Conservation (phyloP, 257 asterid genomes). For the Jaltomata sinuosa region DNA sequence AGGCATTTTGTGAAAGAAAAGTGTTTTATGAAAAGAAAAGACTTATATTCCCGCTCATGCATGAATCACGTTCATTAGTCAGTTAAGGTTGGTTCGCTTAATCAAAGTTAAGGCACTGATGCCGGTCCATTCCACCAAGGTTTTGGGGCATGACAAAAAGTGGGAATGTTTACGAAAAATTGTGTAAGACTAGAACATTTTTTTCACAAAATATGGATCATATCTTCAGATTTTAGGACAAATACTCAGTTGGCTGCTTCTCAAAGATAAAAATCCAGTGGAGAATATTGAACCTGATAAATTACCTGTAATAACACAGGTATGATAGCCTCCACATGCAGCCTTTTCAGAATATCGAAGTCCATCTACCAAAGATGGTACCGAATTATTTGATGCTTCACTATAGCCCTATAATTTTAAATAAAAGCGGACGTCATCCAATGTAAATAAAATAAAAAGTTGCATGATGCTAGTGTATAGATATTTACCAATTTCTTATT, state of each 20-base stretch:
- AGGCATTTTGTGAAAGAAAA: not conserved
- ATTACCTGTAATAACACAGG: constrained; percentile 78
- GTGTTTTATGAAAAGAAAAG: not conserved
- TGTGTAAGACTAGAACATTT: not conserved
- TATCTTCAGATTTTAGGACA: not conserved
- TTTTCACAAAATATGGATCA: not conserved
- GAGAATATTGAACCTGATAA: constrained; percentile 1
- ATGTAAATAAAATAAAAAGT: not conserved
- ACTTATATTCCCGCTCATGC: not conserved
- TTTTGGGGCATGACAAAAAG: not conserved
- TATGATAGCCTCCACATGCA: constrained; percentile 96
- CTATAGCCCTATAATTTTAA: constrained; percentile 48
- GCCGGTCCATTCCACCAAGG: not conserved
- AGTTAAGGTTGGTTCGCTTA: not conserved
- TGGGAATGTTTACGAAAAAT: not conserved
- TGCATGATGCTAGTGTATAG: not conserved
- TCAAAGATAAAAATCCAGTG: constrained; percentile 1
- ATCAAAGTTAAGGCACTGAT: not conserved
- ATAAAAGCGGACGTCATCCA: not conserved
- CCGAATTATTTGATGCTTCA: constrained; percentile 43
- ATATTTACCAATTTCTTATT: constrained; percentile 64
- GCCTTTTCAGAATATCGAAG: constrained; percentile 62
- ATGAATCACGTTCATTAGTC: not conserved
- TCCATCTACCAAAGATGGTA: constrained; percentile 43
- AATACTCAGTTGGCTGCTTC: not conserved